These are phyloP conservation scores for Daldinia vernicosa DNA, from an alignment of 495 filamentous ascomycete species.

Conservation along the genomic window DNA sequence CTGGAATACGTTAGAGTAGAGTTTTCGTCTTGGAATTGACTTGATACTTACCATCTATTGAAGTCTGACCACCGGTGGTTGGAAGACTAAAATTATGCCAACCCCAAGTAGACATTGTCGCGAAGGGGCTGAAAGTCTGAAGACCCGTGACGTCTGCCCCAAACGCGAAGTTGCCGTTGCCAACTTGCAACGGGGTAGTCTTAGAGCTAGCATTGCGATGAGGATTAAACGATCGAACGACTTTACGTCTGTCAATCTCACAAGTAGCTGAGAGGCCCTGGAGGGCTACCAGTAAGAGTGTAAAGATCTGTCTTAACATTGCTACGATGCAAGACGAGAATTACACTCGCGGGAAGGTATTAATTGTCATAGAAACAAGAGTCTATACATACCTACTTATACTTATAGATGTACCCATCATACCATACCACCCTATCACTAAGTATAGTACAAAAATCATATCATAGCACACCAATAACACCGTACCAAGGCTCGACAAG, in stretches of 20 bases:
- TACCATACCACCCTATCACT: slow-evolving; percentile 1
- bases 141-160: slow-evolving; percentile 63
- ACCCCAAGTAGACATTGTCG: slow-evolving; percentile 63
- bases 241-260: slow-evolving; percentile 45
- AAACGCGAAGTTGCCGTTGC: slow-evolving; percentile 67
- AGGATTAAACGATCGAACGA: slow-evolving; percentile 56
- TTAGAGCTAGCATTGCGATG: slow-evolving; percentile 56
- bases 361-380: slow-evolving; percentile 6
- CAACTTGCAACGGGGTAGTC: slow-evolving; percentile 61
- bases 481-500: slow-evolving; percentile 20
- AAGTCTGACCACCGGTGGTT: slow-evolving; percentile 52
- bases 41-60: slow-evolving; percentile 46
- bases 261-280: slow-evolving; percentile 29
- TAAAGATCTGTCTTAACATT: slow-evolving; percentile 20
- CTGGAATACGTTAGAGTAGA: slow-evolving; percentile 29
- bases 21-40: not conserved
- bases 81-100: slow-evolving; percentile 68
- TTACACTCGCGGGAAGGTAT: slow-evolving; percentile 1
- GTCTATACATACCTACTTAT: slow-evolving; percentile 6
- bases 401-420: not conserved
- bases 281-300: slow-evolving; percentile 9
- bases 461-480: slow-evolving; percentile 9
- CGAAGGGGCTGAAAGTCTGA: slow-evolving; percentile 69
- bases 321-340: not conserved
- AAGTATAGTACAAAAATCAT: slow-evolving; percentile 7